Percentiles rank a stretch among this genome's conserved stretches.
phyloP scores from a whole-genome alignment of 768 basidiomycete species.

The Lactarius vividus region DNA sequence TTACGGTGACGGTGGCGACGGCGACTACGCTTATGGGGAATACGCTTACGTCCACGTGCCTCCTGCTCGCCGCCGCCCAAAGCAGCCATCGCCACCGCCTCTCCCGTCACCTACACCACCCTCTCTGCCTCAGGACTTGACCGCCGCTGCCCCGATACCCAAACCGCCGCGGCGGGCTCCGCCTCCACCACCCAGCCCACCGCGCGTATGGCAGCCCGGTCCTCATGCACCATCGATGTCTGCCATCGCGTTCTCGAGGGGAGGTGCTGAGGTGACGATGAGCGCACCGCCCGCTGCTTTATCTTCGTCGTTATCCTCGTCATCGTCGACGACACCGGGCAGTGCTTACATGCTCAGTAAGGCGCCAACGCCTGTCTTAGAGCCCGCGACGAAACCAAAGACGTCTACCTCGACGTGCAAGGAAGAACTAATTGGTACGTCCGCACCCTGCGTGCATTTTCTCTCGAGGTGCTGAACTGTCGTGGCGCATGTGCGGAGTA shows the following conservation, averaged over 20 bases:
- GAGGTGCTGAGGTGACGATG: neutral
- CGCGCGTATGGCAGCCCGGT: constrained; percentile 20
- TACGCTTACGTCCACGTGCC: neutral
- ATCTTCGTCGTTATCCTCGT: neutral
- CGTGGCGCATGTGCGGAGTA: neutral
- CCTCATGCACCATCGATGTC: constrained; percentile 6
- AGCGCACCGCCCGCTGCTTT: neutral
- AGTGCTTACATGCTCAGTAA: neutral
- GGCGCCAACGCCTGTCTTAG: neutral
- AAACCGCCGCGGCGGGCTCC: neutral
- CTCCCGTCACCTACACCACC: neutral
- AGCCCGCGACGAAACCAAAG: neutral
- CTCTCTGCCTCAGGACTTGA: neutral
- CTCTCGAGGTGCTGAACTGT: neutral
- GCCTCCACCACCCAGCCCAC: neutral
- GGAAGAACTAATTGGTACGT: constrained; percentile 16
- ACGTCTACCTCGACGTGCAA: neutral
- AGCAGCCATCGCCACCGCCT: neutral
- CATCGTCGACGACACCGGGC: neutral
- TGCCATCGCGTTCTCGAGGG: neutral
- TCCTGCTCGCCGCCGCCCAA: neutral
- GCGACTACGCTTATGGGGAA: neutral
- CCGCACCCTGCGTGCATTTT: neutral
- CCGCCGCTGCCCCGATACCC: neutral
- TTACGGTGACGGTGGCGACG: neutral